Base-by-base conservation (phyloP, 768 basidiomycete species). In the Tulasnella sp. region DNA sequence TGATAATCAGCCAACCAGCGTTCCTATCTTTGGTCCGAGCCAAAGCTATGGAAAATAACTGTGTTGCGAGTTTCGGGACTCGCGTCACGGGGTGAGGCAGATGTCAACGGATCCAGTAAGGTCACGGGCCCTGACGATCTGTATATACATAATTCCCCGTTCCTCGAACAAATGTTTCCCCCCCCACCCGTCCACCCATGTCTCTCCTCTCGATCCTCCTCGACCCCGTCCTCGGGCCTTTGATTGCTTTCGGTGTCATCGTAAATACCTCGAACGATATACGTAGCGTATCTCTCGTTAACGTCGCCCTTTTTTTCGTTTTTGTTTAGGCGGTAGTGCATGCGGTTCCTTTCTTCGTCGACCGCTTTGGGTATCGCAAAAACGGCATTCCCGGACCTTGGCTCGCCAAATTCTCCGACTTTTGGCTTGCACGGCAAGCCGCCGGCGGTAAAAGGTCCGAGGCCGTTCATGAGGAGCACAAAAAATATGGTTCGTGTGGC, bases 361-460 rank as follows among this genome's bases (percentile, higher is more conserved):
- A 94, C 81, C 84, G 80, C 34, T 79, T 48, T 40, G 78, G 79
- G 18, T 82, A 82, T 71, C 80, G 76, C 38, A 79, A 89, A 0
- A 87, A 91, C 83, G 85, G 87, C n/a, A 89, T 89, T 80, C 91
- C 91, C n/a, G 94, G 93, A 0, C 94, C 94, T 0, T 87, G 89
- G 78, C 83, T 92, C 10, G 94, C 94, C 48, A 90, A 88, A 82
- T 90, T 94, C 83, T 89, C 92, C 14, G 91, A 93, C 83, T 80
- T 88, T 3, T 96, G 94, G 94, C 86, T 96, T 24, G 93, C 91
- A 52, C 89, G 87, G 82, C 87, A 90, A 44, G 86, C 88, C 44
- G 90, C 90, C 71, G 85, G 87, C n/a, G 94, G 94, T 1, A 92
- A 93, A 81, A 90, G 94, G 71, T 93, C 91, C 12, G 91, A 94